Evolutionary conservation across 2,329 filamentous ascomycete genomes (phyloP).

Genomic region (Calonectria pseudoturangicola): DNA sequence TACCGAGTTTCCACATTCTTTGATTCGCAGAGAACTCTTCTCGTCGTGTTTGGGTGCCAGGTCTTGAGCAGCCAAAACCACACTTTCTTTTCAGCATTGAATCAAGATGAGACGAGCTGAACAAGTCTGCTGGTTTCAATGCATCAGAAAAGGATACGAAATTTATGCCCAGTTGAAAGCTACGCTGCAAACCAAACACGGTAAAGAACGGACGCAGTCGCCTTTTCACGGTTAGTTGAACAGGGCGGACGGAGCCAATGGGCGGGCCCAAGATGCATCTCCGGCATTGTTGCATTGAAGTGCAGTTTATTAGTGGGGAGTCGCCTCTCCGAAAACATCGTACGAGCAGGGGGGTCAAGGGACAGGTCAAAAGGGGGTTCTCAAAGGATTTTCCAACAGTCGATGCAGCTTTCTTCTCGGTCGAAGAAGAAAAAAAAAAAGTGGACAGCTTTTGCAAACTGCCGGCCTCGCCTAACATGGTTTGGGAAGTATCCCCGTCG

Average conservation of each 20-base stretch:
- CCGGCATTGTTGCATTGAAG: conserved; percentile 22
- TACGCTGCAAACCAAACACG: background rate
- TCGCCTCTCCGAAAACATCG: conserved; percentile 14
- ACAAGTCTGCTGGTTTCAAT: background rate
- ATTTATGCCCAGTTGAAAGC: background rate
- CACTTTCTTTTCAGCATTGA: background rate
- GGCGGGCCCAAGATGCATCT: background rate
- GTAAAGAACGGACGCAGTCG: background rate
- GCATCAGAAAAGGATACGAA: background rate
- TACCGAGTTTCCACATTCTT: background rate
- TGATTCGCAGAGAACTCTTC: background rate
- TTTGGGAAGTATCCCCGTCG: conserved; percentile 21
- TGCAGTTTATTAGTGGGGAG: conserved; percentile 3
- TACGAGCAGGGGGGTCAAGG: conserved; percentile 6
- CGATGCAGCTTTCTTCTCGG: background rate
- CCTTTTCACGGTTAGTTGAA: conserved; percentile 6
- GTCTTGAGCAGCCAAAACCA: too few relatives aligned
- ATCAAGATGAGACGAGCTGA: background rate
- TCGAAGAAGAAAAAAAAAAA: background rate
- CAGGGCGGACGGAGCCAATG: conserved; percentile 11
- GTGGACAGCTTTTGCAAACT: conserved; percentile 14
- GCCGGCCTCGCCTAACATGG: conserved; percentile 20
- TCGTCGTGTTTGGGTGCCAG: background rate
- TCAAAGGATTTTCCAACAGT: conserved; percentile 4
- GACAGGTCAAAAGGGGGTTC: background rate